phyloP scores from a whole-genome alignment of 371 early-diverging fungal genomes.

The Chytridium lagenaria region DNA sequence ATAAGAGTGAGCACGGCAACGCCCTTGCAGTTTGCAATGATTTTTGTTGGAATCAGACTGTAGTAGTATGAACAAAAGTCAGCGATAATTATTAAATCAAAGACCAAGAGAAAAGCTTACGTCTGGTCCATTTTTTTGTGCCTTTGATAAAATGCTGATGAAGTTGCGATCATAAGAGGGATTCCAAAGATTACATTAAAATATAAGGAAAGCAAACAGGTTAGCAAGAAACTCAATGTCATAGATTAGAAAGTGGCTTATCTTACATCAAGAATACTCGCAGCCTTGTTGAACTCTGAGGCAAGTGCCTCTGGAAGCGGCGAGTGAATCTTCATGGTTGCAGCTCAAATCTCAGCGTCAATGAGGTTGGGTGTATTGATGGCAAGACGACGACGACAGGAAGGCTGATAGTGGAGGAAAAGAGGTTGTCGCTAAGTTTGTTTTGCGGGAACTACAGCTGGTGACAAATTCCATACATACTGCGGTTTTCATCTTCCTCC shows the following conservation, averaged over 20 bases:
- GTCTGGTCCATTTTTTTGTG: slow-evolving; percentile 46
- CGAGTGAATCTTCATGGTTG: slow-evolving; percentile 34
- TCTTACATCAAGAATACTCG: slow-evolving; percentile 41
- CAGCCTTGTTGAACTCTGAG: slow-evolving; percentile 39
- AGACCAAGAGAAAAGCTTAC: slow-evolving; percentile 7
- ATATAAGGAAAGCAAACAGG: too few species aligned
- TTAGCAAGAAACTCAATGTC: too few species aligned
- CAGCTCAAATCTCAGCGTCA: too few species aligned
- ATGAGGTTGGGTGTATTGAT: too few species aligned
- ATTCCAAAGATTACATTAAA: too few species aligned
- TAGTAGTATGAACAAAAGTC: slow-evolving; percentile 4
- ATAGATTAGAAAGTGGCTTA: background rate
- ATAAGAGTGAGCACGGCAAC: slow-evolving; percentile 55
- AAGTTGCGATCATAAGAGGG: background rate
- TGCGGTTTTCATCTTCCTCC: too few species aligned
- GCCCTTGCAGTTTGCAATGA: slow-evolving; percentile 51
- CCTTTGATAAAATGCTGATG: slow-evolving; percentile 55
- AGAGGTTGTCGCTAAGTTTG: too few species aligned
- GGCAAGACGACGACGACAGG: too few species aligned
- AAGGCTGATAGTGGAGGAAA: too few species aligned
- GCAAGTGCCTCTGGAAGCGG: slow-evolving; percentile 42
- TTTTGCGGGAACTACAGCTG: too few species aligned
- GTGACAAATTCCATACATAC: too few species aligned
- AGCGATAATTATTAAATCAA: background rate
- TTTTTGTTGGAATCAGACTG: slow-evolving; percentile 46